Percentiles rank a stretch among this genome's conserved stretches.
Conservation (phyloP, 345 rosid species). For the Heritiera fomes region DNA sequence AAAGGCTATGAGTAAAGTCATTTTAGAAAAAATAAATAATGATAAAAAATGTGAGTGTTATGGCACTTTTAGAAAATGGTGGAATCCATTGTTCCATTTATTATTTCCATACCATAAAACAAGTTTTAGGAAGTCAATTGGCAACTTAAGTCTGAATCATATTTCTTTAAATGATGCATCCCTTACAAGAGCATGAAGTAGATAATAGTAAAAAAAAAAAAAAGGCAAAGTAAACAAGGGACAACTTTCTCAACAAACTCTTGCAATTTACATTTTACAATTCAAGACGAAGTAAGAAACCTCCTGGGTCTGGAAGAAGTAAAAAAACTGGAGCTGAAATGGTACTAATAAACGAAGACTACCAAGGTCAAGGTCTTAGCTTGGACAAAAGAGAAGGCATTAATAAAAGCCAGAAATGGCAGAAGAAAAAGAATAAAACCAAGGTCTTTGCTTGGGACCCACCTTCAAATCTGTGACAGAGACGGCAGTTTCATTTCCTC, state of each 20-base stretch:
- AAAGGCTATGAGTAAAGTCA: too few relatives aligned
- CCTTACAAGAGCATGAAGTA: neutral
- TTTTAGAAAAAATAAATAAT: neutral
- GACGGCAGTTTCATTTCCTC: slow-evolving; percentile 60
- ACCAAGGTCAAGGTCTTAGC: too few relatives aligned
- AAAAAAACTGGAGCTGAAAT: neutral
- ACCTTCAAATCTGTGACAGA: slow-evolving; percentile 63
- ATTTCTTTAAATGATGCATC: neutral
- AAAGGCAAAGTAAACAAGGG: neutral
- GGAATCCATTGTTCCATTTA: neutral
- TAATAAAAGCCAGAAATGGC: neutral
- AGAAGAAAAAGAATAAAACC: slow-evolving; percentile 25
- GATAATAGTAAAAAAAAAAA: neutral
- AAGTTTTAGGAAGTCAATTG: too few relatives aligned
- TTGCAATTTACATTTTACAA: neutral
- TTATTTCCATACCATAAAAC: neutral
- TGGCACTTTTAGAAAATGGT: neutral
- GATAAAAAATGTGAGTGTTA: too few relatives aligned
- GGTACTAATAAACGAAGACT: too few relatives aligned
- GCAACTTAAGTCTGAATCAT: too few relatives aligned
- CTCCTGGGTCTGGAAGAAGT: neutral
- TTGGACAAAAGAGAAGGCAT: neutral
- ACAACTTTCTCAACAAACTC: neutral
- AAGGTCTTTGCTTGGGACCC: slow-evolving; percentile 67
- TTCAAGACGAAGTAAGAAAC: neutral